Evolutionary conservation across 805 yeast species (phyloP), one percentile per base, ranked within the genome.

Genomic region (Metschnikowia lochheadii): DNA sequence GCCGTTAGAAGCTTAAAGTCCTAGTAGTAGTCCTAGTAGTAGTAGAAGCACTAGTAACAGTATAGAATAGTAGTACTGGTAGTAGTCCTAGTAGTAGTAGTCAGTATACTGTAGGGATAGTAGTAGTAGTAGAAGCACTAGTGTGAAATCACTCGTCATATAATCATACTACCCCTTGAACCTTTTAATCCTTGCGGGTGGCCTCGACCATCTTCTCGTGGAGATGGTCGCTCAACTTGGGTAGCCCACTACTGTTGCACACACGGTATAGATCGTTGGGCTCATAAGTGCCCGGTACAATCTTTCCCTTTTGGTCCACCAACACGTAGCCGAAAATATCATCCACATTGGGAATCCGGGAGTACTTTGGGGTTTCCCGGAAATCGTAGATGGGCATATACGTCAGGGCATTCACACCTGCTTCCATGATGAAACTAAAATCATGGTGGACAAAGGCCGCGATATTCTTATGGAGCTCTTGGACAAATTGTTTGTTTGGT

Each of bases 341-440:
- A 53, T 85, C 88, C 7, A 85, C 78, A 18, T 83, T 86, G 1
- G 92, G 89, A 13, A 77, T 78, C 56, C 94, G 73, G 33, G 84
- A 85, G 53, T 78, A 80, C 20, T 77, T 69, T 1, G 92, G 89
- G 1, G 81, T 75, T 43, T 76, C 79, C 51, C 94, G 73, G 53
- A 84, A 73, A 62, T 87, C 96, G 56, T 80, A 84, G 40, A 88
- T 78, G 6, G 90, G 89, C 84, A 85, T 80, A 63, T 68, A 82
- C 0, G 77, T 68, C 18, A 70, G 70, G 13, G 78, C 78, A 55
- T 78, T 79, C 35, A 74, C 73, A 3, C 79, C 72, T 0, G 86
- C 81, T 51, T 83, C 87, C 61, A 82, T 63, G 26, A 75, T 71
- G 59, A 77, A 83, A 1, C 81, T 63, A 55, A 79, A 77, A 62